Percentiles rank a stretch among this genome's conserved stretches.
These are phyloP conservation scores for Mycena haematopus DNA, from an alignment of 768 basidiomycete species.

Conservation along the genomic window DNA sequence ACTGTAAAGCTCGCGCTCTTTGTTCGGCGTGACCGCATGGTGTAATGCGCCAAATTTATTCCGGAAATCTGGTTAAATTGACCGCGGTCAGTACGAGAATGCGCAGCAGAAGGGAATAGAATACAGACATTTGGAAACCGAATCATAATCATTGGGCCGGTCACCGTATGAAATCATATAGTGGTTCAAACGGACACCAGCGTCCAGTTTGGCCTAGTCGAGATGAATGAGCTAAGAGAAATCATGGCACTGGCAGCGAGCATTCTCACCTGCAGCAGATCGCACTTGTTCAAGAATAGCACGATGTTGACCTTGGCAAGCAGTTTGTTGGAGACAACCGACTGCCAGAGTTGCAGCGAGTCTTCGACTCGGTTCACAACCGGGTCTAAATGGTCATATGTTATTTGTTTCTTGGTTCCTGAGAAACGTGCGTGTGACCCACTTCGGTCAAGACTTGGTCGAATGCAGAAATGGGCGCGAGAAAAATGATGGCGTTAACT, in stretches of 20 bases:
- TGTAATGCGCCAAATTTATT: conserved; percentile 77
- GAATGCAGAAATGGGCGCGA: conserved; percentile 76
- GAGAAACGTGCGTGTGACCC: background rate
- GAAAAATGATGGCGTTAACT: conserved; percentile 76
- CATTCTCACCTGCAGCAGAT: conserved; percentile 50
- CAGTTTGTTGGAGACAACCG: conserved; percentile 66
- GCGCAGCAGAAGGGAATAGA: conserved; percentile 14
- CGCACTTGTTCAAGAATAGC: conserved; percentile 78
- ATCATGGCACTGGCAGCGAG: too few relatives aligned
- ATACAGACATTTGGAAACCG: conserved; percentile 64
- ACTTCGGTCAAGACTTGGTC: conserved; percentile 72
- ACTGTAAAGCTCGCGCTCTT: conserved; percentile 77
- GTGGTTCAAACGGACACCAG: conserved; percentile 64
- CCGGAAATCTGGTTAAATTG: conserved; percentile 63
- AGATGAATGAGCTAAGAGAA: too few relatives aligned
- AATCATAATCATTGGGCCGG: conserved; percentile 68
- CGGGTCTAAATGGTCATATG: background rate
- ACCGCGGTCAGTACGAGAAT: conserved; percentile 9
- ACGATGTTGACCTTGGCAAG: conserved; percentile 69
- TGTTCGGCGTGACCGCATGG: conserved; percentile 71
- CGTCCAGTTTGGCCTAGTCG: conserved; percentile 63
- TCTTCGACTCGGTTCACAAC: conserved; percentile 40
- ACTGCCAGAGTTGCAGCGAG: conserved; percentile 75
- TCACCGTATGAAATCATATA: conserved; percentile 71
- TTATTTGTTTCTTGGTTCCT: too few relatives aligned